Percentiles rank a stretch among this genome's conserved stretches.
Evolutionary conservation across 1,284 basidiomycete genomes (phyloP).

Genomic region (Ustilago shanxiensis): DNA sequence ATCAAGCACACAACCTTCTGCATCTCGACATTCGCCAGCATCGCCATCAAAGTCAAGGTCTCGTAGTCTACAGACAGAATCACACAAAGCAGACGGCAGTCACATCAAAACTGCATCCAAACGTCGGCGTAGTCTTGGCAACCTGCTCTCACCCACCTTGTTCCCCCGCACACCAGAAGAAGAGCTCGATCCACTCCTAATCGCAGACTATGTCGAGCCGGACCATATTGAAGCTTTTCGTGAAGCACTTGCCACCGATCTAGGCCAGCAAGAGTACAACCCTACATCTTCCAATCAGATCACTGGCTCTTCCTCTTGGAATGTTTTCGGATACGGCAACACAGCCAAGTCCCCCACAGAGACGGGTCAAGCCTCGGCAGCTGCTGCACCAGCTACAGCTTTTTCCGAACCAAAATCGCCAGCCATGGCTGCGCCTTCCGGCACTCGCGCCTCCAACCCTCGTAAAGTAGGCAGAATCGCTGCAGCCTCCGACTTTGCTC

Average conservation of each 20-base stretch:
- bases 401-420: slow-evolving; percentile 30
- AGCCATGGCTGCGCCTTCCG: slow-evolving; percentile 27
- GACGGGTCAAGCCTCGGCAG: slow-evolving; percentile 8
- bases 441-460: slow-evolving; percentile 46
- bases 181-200: slow-evolving; percentile 57
- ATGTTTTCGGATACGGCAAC: slow-evolving; percentile 42
- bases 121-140: slow-evolving; percentile 43
- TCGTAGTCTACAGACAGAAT: not conserved
- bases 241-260: slow-evolving; percentile 57
- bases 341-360: slow-evolving; percentile 35
- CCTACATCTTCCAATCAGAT: slow-evolving; percentile 35
- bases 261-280: slow-evolving; percentile 59
- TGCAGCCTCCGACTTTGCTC: slow-evolving; percentile 68
- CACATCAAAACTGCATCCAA: slow-evolving; percentile 21
- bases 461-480: slow-evolving; percentile 59
- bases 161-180: slow-evolving; percentile 33
- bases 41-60: not conserved
- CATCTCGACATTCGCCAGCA: not conserved
- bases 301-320: slow-evolving; percentile 46
- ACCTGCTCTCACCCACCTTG: slow-evolving; percentile 43
- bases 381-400: slow-evolving; percentile 15
- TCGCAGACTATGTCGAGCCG: slow-evolving; percentile 49
- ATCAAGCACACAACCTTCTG: slow-evolving; percentile 4
- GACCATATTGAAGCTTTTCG: slow-evolving; percentile 60
- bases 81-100: not conserved